Conservation (phyloP, 2,329 filamentous ascomycete species). For the Botrytis byssoidea region DNA sequence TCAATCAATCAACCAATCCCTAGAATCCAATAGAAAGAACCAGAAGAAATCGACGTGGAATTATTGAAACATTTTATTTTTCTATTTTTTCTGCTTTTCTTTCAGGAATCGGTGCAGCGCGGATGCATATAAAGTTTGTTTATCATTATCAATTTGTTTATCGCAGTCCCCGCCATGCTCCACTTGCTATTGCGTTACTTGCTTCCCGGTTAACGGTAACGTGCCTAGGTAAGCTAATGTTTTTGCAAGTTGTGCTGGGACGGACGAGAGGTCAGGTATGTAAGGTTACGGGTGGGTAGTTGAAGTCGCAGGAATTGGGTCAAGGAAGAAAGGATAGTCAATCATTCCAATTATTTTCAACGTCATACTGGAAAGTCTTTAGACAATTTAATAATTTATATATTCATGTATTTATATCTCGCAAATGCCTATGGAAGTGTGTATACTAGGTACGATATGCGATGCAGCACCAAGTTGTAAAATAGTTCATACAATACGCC, state of each 20-base stretch:
- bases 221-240: not conserved
- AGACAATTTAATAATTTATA: not conserved
- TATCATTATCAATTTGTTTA: not conserved
- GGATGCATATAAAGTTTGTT: not conserved
- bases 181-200: not conserved
- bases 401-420: constrained; percentile 6
- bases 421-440: not conserved
- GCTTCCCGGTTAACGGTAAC: not conserved
- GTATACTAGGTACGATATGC: not conserved
- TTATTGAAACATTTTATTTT: not conserved
- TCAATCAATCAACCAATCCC: not conserved
- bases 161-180: not conserved
- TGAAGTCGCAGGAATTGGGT: not conserved
- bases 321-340: not conserved
- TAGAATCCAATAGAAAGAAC: not conserved
- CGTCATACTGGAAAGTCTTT: not conserved
- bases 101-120: not conserved
- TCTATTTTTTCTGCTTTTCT: not conserved
- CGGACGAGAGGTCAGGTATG: not conserved
- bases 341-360: not conserved
- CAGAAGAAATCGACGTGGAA: not conserved
- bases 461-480: not conserved
- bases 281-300: not conserved
- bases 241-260: not conserved
- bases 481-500: constrained; percentile 8